These are phyloP conservation scores for Colletotrichum zoysiae DNA, from an alignment of 2,329 filamentous ascomycete genomes.

Conservation along the genomic window DNA sequence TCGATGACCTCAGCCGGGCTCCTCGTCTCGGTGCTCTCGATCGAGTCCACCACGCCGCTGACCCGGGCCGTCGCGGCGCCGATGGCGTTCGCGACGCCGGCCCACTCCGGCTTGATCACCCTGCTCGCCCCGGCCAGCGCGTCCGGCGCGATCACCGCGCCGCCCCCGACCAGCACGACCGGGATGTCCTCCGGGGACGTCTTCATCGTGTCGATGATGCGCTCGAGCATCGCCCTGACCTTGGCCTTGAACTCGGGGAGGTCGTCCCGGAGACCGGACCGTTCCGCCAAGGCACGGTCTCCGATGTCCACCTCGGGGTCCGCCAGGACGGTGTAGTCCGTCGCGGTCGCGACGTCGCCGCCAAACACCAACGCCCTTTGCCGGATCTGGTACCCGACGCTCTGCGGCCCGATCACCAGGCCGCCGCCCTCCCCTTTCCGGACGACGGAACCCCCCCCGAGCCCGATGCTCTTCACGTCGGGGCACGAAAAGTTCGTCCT, in stretches of 20 bases:
- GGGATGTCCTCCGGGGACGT: conserved; percentile 69
- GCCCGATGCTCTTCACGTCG: conserved; percentile 70
- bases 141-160: conserved; percentile 69
- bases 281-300: conserved; percentile 52
- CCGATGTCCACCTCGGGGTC: conserved; percentile 58
- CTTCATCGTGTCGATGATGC: conserved; percentile 73
- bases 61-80: conserved; percentile 73
- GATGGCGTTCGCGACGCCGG: conserved; percentile 73
- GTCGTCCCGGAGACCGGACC: conserved; percentile 49
- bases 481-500: conserved; percentile 71
- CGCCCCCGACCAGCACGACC: conserved; percentile 73
- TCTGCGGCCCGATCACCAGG: conserved; percentile 69
- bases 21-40: conserved; percentile 61
- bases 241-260: conserved; percentile 54
- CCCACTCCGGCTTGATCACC: conserved; percentile 68
- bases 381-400: conserved; percentile 68
- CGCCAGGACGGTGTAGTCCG: conserved; percentile 62
- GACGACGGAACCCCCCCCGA: conserved; percentile 70
- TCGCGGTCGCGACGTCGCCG: conserved; percentile 68
- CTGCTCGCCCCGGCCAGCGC: conserved; percentile 66
- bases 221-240: conserved; percentile 66
- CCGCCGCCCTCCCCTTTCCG: conserved; percentile 45
- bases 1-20: conserved; percentile 53
- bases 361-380: conserved; percentile 69
- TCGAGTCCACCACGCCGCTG: conserved; percentile 64